Base-by-base conservation (phyloP, 257 asterid genomes). In the Ballota nigra region DNA sequence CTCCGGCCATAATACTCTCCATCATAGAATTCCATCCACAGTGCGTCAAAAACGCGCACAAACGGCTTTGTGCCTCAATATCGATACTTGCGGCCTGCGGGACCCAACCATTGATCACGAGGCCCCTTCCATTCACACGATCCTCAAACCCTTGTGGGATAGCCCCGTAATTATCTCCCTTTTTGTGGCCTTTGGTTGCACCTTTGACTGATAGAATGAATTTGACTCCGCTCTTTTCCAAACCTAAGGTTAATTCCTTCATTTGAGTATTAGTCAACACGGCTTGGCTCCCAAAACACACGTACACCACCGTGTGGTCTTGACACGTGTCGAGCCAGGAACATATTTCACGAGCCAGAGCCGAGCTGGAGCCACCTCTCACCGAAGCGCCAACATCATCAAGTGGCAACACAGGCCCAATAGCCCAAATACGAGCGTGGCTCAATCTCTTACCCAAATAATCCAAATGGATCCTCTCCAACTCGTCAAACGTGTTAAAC, bases 201-300 rank as follows among this genome's bases (percentile, higher is more conserved):
- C 90, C 82, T 63, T 88, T 92, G 1, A 80, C 79, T 0, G 87
- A 77, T 11, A 84, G 55, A 9, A 89, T 76, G 45, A 92, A 92
- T 1, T 72, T 80, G 11, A 74, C 90, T 0, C 86, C 83, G 49
- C 96, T 87, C 23, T 80, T 85, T 59, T 92, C 96, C 65, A 87
- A 45, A 0, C 88, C 92, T 9, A 12, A 5, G 1, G 86, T 51
- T 20, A 89, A 57, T 29, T 82, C 87, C 24, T 33, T 65, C 92
- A 87, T 85, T 71, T 92, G 98, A 18, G 77, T 26, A 51, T 87
- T 86, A 2, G 83, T 87, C 63, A 92, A 19, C 66, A 86, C 91
- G 0, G 92, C 86, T 65, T 87, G 96, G 76, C 96, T 92, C 15
- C 98, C 98, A 6, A 92, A 92, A 59, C 96, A 92, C 0, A 84